These are phyloP conservation scores for Alternaria metachromatica DNA, from an alignment of 2,329 filamentous ascomycete species.

Conservation along the genomic window DNA sequence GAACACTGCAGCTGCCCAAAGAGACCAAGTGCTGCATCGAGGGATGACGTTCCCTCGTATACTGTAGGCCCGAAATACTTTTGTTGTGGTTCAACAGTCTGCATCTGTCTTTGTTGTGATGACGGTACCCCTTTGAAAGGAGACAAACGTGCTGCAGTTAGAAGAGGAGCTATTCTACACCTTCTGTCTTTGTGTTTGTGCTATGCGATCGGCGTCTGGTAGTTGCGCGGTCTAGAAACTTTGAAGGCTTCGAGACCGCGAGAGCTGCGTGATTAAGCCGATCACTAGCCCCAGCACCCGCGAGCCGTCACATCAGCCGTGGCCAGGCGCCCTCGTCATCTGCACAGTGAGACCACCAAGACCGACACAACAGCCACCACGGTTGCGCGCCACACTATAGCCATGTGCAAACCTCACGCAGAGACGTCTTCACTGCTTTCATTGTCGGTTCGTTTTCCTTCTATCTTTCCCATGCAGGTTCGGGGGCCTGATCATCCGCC, in stretches of 20 bases:
- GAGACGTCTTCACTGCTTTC: neutral
- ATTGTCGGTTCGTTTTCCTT: neutral
- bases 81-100: neutral
- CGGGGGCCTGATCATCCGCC: neutral
- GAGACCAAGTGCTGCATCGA: neutral
- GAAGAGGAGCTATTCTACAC: neutral
- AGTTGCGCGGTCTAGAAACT: slow-evolving; percentile 1
- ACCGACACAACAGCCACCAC: neutral
- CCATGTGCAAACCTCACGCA: neutral
- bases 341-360: neutral
- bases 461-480: neutral
- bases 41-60: neutral
- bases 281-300: neutral
- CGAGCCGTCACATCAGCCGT: neutral
- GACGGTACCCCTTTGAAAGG: neutral
- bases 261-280: neutral
- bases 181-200: neutral
- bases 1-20: slow-evolving; percentile 4
- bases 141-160: neutral
- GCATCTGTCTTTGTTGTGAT: neutral
- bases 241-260: neutral
- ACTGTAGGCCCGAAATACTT: neutral
- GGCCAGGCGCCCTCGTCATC: slow-evolving; percentile 1
- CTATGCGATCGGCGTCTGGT: neutral
- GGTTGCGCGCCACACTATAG: neutral